Evolutionary conservation across 805 yeast species (phyloP).

Genomic region (Dipodascus geniculatus): DNA sequence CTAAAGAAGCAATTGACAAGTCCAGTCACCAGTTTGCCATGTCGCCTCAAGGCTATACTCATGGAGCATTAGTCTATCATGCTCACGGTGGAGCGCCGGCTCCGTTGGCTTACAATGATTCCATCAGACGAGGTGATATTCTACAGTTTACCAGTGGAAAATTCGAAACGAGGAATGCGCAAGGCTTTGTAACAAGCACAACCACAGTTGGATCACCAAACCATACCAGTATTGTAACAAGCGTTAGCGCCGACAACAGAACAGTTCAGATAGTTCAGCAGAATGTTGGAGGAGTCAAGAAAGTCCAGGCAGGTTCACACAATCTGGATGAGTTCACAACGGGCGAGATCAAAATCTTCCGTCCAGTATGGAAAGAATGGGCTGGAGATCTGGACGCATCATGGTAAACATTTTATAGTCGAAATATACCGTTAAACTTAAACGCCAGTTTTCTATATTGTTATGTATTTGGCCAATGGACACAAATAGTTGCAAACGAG

Average conservation of each 20-base stretch:
- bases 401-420: neutral
- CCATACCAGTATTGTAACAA: conserved; percentile 26
- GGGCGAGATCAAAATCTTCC: conserved; percentile 22
- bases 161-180: conserved; percentile 13
- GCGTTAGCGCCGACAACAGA: conserved; percentile 11
- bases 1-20: conserved; percentile 24
- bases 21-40: conserved; percentile 18
- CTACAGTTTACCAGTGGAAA: conserved; percentile 23
- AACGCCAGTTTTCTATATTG: conserved; percentile 17
- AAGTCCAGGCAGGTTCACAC: conserved; percentile 22
- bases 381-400: conserved; percentile 13
- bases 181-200: conserved; percentile 10
- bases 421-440: neutral
- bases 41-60: conserved; percentile 21
- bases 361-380: conserved; percentile 26
- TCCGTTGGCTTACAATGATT: conserved; percentile 13
- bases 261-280: conserved; percentile 16
- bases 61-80: conserved; percentile 21
- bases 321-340: conserved; percentile 17
- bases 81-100: conserved; percentile 4
- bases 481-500: neutral
- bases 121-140: conserved; percentile 27
- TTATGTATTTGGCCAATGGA: neutral
- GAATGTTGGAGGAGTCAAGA: conserved; percentile 22
- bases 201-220: conserved; percentile 23